Base-by-base conservation (phyloP, 2,329 filamentous ascomycete genomes). In the Cladorrhinum sp. region DNA sequence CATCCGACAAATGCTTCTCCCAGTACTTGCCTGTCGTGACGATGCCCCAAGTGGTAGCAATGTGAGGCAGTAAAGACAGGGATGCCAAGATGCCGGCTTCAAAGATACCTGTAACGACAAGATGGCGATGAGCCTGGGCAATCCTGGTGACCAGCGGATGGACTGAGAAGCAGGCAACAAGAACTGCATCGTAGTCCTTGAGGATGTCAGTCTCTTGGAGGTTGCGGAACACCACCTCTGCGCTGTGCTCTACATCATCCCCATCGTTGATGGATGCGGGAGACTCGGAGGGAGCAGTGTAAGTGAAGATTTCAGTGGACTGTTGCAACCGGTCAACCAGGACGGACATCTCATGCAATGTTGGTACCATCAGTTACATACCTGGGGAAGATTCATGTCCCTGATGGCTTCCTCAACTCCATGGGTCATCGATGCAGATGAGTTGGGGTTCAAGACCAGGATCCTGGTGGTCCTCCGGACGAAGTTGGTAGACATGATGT, bases 141-240 rank as follows among this genome's bases (percentile, higher is more conserved):
- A 96, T 76, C 54, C 81, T 73, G 0, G 79, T 73, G 0, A 96
- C 90, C 0, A 97, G 82, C 0, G 89, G 86, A 70, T 97, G 92
- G 1, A 89, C 86, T 62, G 90, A 95, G 77, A 91, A 98, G 76
- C 94, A 97, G 20, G 92, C 92, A 1, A 97, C 83, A 0, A 97
- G 81, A 64, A 96, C 87, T n/a, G 82, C 92, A 70, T 95, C 87
- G 73, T 91, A 86, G 26, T 75, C 68, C 2, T 73, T 62, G 0
- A 82, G 71, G 0, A 75, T 62, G 63, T 64, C 73, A 24, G 36
- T 72, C 36, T 16, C 74, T 58, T 14, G 76, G 5, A 90, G 71
- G 62, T 85, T 78, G 1, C 79, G 76, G 16, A 88, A 76, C 55
- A 91, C 90, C 60, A 85, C 82, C 1, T 81, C 71, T 1, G 86